phyloP scores from a whole-genome alignment of 1,284 basidiomycete species.

The Hymenochaete sp. region DNA sequence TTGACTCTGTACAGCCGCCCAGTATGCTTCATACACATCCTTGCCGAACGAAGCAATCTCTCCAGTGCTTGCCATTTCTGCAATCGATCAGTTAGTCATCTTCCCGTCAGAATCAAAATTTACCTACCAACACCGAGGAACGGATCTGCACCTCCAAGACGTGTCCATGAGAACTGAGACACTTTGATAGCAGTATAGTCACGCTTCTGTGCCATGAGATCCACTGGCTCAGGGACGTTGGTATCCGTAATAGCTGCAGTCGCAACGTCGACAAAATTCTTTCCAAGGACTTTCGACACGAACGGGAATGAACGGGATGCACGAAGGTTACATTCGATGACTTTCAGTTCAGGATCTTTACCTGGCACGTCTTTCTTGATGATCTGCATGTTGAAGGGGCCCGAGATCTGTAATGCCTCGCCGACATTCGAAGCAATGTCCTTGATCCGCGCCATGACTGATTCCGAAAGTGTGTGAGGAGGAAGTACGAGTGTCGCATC shows the following conservation, averaged over 20 bases:
- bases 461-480: conserved; percentile 75
- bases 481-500: conserved; percentile 97
- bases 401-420: conserved; percentile 90
- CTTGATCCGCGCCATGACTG: conserved; percentile 85
- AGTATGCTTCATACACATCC: conserved; percentile 94
- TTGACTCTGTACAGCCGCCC: conserved; percentile 83
- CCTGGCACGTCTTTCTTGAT: conserved; percentile 70
- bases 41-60: conserved; percentile 97
- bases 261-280: conserved; percentile 95
- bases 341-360: conserved; percentile 75
- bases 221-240: conserved; percentile 88
- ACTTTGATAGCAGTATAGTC: conserved; percentile 98
- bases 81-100: conserved; percentile 8
- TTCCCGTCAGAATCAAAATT: conserved; percentile 1
- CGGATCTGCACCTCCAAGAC: conserved; percentile 89
- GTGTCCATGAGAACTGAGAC: conserved; percentile 98
- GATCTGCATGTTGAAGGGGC: conserved; percentile 99
- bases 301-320: conserved; percentile 99
- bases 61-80: conserved; percentile 98
- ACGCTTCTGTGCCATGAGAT: conserved; percentile 84
- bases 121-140: conserved; percentile 90
- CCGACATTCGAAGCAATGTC: conserved; percentile 94
- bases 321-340: conserved; percentile 98
- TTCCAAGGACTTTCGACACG: conserved; percentile 95
- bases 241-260: conserved; percentile 86